Evolutionary conservation across 2,329 filamentous ascomycete genomes (phyloP).

Genomic region (Penicillium sp.): DNA sequence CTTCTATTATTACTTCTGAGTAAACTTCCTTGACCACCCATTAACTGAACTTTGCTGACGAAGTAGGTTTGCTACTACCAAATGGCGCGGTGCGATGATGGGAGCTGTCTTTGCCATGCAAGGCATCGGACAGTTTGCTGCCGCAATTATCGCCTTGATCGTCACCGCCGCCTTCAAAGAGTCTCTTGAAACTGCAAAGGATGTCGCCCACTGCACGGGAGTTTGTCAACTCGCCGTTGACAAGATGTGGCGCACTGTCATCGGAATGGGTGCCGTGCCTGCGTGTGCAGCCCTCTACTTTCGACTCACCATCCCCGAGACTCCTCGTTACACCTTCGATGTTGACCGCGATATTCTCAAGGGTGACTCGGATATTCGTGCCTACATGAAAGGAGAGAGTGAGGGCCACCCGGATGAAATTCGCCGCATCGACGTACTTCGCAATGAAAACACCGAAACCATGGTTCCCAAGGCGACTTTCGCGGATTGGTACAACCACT

Average conservation of each 20-base stretch:
- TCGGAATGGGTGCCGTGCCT: slow-evolving; percentile 78
- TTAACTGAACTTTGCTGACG: background rate
- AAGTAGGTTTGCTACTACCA: slow-evolving; percentile 72
- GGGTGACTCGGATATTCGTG: slow-evolving; percentile 69
- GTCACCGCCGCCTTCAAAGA: slow-evolving; percentile 70
- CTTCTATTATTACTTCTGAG: slow-evolving; percentile 81
- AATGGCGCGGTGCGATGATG: slow-evolving; percentile 87
- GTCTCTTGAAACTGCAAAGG: slow-evolving; percentile 55
- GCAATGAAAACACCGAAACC: slow-evolving; percentile 56
- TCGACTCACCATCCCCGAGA: slow-evolving; percentile 83
- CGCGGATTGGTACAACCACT: slow-evolving; percentile 70
- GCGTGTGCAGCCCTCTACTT: slow-evolving; percentile 82
- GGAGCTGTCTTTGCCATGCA: slow-evolving; percentile 85
- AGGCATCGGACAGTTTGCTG: slow-evolving; percentile 75
- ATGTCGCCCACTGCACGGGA: slow-evolving; percentile 59
- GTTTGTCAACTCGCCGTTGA: slow-evolving; percentile 71
- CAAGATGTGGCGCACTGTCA: slow-evolving; percentile 83
- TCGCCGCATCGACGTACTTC: slow-evolving; percentile 59
- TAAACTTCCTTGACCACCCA: slow-evolving; percentile 15
- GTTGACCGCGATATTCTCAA: slow-evolving; percentile 73
- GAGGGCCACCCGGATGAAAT: slow-evolving; percentile 68
- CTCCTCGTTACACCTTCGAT: slow-evolving; percentile 84
- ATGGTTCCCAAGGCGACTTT: slow-evolving; percentile 70
- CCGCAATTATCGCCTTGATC: slow-evolving; percentile 74
- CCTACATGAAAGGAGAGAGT: slow-evolving; percentile 68